Base-by-base conservation (phyloP, 805 yeast species). In the Martiniozyma abietophila region DNA sequence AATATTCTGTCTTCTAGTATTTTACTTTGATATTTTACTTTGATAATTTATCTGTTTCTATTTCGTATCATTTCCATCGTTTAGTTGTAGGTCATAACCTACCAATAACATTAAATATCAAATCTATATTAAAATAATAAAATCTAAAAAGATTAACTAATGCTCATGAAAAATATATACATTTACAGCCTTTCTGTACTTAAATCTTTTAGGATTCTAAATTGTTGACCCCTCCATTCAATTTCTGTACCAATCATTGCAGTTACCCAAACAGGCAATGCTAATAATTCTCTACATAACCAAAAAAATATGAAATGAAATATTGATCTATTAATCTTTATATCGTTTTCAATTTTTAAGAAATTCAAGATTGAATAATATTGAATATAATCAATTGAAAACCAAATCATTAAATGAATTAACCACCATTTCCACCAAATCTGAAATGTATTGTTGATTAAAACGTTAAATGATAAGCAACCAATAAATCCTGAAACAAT, bases 151-250 rank as follows among this genome's bases (percentile, higher is more conserved):
- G n/a, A n/a, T n/a, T n/a, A n/a, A n/a, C n/a, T n/a, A n/a, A n/a
- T n/a, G n/a, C n/a, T n/a, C n/a, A n/a, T n/a, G n/a, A n/a, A n/a
- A n/a, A n/a, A n/a, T n/a, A n/a, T n/a, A n/a, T n/a, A n/a, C n/a
- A n/a, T n/a, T 26, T 27, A 39, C 16, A 42, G 16, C 34, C 36
- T 33, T 26, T 79, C 89, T 1, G 94, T 94, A 3, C 84, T 74
- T 29, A 81, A 61, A 50, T 85, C 95, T 4, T 74, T 62, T 35
- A 74, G 71, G 43, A 85, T 84, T 41, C 61, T 62, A 53, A 84
- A 85, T 2, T 85, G 83, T 43, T 73, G 66, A 24, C 84, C 82
- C 40, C 96, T 63, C 86, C 86, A 78, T 54, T 84, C 83, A 25
- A 77, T 76, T 30, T 71, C 67, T 9, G 78, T 76, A 0, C 95